phyloP scores from a whole-genome alignment of 495 filamentous ascomycete genomes.

The Penicillium mononematosum region DNA sequence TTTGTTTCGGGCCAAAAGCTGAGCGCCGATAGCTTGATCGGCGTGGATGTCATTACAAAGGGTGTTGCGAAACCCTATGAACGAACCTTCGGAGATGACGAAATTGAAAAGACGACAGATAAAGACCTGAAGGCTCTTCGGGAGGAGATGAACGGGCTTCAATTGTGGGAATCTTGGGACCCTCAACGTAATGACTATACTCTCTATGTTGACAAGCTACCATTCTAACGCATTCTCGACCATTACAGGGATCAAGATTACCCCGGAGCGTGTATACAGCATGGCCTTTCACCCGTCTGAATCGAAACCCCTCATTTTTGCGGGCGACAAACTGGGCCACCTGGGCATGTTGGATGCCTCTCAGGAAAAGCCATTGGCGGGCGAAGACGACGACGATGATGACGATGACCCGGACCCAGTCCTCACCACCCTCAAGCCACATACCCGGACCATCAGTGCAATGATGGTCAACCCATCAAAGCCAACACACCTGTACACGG shows the following conservation, averaged over 20 bases:
- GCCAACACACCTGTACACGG: conserved; percentile 67
- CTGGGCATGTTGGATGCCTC: conserved; percentile 92
- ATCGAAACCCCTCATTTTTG: conserved; percentile 88
- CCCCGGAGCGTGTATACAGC: conserved; percentile 83
- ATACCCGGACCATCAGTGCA: conserved; percentile 82
- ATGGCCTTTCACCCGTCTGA: conserved; percentile 85
- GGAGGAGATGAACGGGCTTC: conserved; percentile 74
- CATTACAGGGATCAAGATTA: conserved; percentile 79
- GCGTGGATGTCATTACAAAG: conserved; percentile 58
- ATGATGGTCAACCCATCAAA: conserved; percentile 75
- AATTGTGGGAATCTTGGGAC: conserved; percentile 77
- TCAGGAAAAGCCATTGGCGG: conserved; percentile 59
- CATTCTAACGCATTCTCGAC: conserved; percentile 15
- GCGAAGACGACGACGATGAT: conserved; percentile 61
- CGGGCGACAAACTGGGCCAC: conserved; percentile 91
- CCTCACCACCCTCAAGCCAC: conserved; percentile 83
- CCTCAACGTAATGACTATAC: conserved; percentile 61
- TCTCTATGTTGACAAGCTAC: not conserved
- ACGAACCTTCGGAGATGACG: conserved; percentile 75
- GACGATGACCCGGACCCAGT: conserved; percentile 66
- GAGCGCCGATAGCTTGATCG: conserved; percentile 40
- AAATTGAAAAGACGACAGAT: conserved; percentile 79
- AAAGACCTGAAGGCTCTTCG: conserved; percentile 72
- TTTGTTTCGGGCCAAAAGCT: conserved; percentile 73
- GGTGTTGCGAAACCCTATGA: conserved; percentile 73